Base-by-base conservation (phyloP, 306 rosid genomes). In the Canavalia gladiata region DNA sequence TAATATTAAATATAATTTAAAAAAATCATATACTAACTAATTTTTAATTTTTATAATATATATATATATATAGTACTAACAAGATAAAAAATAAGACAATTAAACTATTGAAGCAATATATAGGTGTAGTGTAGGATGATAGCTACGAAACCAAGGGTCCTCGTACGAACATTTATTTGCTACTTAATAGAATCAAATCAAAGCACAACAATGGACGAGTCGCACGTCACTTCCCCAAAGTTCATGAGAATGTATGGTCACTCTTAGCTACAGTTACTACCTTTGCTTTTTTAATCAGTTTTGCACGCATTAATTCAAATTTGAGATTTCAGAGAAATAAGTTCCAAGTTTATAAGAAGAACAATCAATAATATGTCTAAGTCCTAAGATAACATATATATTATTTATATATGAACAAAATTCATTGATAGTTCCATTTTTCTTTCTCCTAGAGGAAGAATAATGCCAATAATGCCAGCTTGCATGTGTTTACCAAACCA, bases 181-280 rank as follows among this genome's bases (percentile, higher is more conserved):
- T 4, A 33, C 29, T 45, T 41, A 65, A 8, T 6, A 56, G 49
- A 25, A 63, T 76, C 49, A 77, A 56, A 77, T 74, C 57, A 62
- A 29, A 78, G 39, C 78, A 9, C 81, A 41, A 59, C 7, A 72
- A 42, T 42, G 75, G 42, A 76, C 43, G 81, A 86, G 72, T 82
- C 84, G 47, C 81, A 84, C 85, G 85, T 84, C 88, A 84, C 66
- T 77, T 86, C 84, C 71, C 74, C 51, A 35, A 76, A 79, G 83
- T 76, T 83, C 55, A 47, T 74, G 81, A 69, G 81, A 82, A 68
- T 50, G 85, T 59, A 79, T 64, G 56, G 89, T 88, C 87, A 85
- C 79, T 83, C 82, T 42, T 77, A 67, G 30, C 81, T 66, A 84
- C 76, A 56, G 83, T 76, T 25, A 9, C 47, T 4, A 13, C 70